Conservation (phyloP, 495 filamentous ascomycete genomes). For the Umbilicaria muhlenbergii region DNA sequence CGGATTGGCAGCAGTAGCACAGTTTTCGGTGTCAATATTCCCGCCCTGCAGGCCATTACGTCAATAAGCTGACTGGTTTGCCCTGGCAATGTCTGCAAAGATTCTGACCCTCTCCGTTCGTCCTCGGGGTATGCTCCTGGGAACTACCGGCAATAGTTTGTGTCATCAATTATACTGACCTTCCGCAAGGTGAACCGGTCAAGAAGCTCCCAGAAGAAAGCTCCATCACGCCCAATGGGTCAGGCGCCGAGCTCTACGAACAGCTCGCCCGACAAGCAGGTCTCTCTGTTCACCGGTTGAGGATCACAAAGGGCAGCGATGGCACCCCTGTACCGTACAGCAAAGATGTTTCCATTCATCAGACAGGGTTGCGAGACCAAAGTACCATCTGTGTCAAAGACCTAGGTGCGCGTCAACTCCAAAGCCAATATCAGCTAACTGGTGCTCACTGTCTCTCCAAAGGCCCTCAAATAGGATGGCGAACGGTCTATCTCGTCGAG, state of each 20-base stretch:
- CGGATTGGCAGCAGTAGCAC: too few species aligned
- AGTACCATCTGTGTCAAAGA: constrained; percentile 82
- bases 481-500: constrained; percentile 86
- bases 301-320: constrained; percentile 57
- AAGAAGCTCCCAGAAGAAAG: constrained; percentile 54
- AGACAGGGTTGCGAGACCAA: constrained; percentile 47
- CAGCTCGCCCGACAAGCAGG: constrained; percentile 36
- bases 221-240: constrained; percentile 40
- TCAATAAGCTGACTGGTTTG: too few species aligned
- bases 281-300: constrained; percentile 42
- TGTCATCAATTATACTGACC: neutral
- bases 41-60: too few species aligned
- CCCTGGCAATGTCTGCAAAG: neutral
- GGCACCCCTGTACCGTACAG: constrained; percentile 53
- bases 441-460: neutral
- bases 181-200: constrained; percentile 41
- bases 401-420: constrained; percentile 22
- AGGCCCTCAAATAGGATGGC: constrained; percentile 91
- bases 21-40: too few species aligned
- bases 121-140: constrained; percentile 6
- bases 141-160: neutral
- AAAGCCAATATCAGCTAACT: neutral
- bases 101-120: constrained; percentile 11
- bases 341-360: constrained; percentile 44
- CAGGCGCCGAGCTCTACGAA: constrained; percentile 47